These are phyloP conservation scores for Pholiota adiposa DNA, from an alignment of 1,284 basidiomycete genomes.

Conservation along the genomic window DNA sequence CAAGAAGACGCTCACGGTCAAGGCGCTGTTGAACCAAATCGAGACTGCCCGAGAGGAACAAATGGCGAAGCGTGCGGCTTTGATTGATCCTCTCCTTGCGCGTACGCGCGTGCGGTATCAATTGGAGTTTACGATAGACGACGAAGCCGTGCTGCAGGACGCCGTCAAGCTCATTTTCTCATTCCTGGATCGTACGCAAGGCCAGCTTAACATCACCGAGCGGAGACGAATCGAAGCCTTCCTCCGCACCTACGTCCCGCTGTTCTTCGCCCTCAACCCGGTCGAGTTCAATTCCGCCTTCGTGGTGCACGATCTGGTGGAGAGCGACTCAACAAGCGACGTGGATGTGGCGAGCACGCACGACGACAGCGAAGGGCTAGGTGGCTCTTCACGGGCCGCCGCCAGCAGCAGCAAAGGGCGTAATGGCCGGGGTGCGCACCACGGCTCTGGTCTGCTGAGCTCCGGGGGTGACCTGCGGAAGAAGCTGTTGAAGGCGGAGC, in stretches of 20 bases:
- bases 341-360: constrained; percentile 46
- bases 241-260: constrained; percentile 77
- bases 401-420: background rate
- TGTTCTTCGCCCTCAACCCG: constrained; percentile 75
- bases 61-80: constrained; percentile 74
- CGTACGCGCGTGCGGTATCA: constrained; percentile 79
- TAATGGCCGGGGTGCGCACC: constrained; percentile 35
- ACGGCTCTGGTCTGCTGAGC: constrained; percentile 15
- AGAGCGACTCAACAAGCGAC: constrained; percentile 56
- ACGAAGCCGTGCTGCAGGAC: constrained; percentile 83
- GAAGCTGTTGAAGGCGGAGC: constrained; percentile 77
- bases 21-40: constrained; percentile 88
- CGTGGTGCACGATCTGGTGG: constrained; percentile 47
- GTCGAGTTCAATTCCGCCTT: constrained; percentile 75
- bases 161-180: constrained; percentile 87
- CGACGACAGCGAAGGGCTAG: constrained; percentile 35
- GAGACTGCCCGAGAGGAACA: constrained; percentile 90
- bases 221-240: constrained; percentile 86
- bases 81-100: constrained; percentile 78
- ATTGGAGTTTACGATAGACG: constrained; percentile 80
- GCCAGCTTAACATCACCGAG: constrained; percentile 74
- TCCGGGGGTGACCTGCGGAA: constrained; percentile 68
- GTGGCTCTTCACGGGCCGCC: constrained; percentile 26
- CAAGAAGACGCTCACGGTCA: constrained; percentile 88
- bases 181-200: constrained; percentile 89